phyloP scores from a whole-genome alignment of 2,329 filamentous ascomycete species.

The Aspergillus versicolor region DNA sequence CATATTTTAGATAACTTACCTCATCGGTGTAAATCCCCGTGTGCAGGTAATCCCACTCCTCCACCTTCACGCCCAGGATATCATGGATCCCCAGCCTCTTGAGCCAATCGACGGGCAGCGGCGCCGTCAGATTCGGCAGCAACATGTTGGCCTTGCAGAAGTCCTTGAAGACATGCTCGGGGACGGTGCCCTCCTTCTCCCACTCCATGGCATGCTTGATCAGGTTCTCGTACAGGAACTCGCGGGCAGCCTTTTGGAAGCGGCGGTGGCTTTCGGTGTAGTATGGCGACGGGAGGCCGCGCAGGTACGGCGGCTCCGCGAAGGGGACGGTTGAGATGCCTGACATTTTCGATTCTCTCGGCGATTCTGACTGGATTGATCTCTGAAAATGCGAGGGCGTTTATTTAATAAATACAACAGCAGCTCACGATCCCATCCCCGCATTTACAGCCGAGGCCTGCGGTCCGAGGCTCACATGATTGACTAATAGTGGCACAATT shows the following conservation, averaged over 20 bases:
- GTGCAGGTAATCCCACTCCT: constrained; percentile 73
- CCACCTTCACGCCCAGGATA: constrained; percentile 66
- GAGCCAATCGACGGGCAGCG: constrained; percentile 67
- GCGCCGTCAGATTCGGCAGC: constrained; percentile 67
- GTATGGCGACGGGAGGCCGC: constrained; percentile 69
- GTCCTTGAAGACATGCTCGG: constrained; percentile 61
- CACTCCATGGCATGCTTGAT: constrained; percentile 65
- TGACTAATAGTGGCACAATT: not conserved
- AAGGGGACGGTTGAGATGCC: constrained; percentile 55
- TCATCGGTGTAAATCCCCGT: constrained; percentile 70
- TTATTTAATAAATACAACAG: not conserved
- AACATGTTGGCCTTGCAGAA: constrained; percentile 69
- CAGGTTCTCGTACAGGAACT: constrained; percentile 65
- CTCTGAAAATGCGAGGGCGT: too few relatives aligned
- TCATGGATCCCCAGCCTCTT: constrained; percentile 65
- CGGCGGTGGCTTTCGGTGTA: constrained; percentile 64
- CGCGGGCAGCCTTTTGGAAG: constrained; percentile 68
- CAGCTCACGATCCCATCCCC: not conserved
- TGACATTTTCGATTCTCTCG: not conserved
- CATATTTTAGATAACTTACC: constrained; percentile 29
- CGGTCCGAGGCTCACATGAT: not conserved
- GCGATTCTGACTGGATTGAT: too few relatives aligned
- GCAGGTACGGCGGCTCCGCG: constrained; percentile 70
- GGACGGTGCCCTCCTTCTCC: constrained; percentile 65
- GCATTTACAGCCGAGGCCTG: not conserved